Percentiles rank a stretch among this genome's conserved stretches.
These are phyloP conservation scores for Auriscalpium microsporum DNA, from an alignment of 768 basidiomycete genomes.

Conservation along the genomic window DNA sequence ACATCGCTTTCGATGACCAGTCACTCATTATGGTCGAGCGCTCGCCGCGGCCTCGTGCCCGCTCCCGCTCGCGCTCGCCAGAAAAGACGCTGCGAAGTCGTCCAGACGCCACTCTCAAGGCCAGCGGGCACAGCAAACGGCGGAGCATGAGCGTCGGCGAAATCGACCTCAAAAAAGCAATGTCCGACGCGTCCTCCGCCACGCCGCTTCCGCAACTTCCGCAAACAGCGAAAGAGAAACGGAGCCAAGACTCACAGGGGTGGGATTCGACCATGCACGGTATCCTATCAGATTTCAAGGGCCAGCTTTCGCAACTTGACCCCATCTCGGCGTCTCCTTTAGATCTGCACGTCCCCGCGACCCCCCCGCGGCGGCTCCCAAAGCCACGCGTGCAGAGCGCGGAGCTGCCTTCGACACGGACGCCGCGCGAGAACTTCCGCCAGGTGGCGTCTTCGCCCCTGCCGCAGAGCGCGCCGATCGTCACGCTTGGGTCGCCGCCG, in stretches of 20 bases:
- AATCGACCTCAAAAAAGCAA: constrained; percentile 30
- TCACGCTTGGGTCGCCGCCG: neutral
- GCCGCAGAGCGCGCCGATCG: constrained; percentile 2
- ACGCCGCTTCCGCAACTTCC: constrained; percentile 32
- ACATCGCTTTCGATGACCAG: constrained; percentile 38
- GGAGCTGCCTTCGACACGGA: constrained; percentile 5
- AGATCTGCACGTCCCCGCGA: constrained; percentile 60
- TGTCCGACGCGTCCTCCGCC: constrained; percentile 28
- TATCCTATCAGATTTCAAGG: constrained; percentile 66
- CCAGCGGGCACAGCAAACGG: constrained; percentile 5
- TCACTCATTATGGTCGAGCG: constrained; percentile 53
- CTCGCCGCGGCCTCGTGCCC: constrained; percentile 3
- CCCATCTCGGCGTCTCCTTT: constrained; percentile 42
- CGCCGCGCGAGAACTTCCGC: neutral
- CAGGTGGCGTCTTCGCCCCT: constrained; percentile 2
- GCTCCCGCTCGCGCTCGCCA: constrained; percentile 19
- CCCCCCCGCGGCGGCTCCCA: constrained; percentile 28
- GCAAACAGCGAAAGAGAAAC: constrained; percentile 30
- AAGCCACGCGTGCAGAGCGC: constrained; percentile 18
- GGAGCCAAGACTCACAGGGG: constrained; percentile 20
- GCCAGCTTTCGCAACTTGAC: constrained; percentile 56
- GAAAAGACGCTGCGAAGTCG: constrained; percentile 17
- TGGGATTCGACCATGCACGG: constrained; percentile 48
- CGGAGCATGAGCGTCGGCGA: constrained; percentile 28
- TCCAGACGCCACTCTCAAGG: neutral